Conservation (phyloP, 1,284 basidiomycete species). For the Marasmius oreades region DNA sequence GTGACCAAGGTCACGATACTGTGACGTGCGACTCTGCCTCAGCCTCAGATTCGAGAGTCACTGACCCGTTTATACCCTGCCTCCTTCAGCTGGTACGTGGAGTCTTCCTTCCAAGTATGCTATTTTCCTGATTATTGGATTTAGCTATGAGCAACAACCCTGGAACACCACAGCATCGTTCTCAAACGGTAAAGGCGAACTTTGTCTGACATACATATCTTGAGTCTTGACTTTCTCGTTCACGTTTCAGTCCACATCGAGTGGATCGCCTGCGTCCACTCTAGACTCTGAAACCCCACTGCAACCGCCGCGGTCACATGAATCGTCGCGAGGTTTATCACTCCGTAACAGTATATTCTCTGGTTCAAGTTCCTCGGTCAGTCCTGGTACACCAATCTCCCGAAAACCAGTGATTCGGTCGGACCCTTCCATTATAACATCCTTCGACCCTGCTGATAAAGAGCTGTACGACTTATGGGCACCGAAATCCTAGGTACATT, state of each 20-base stretch:
- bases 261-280: slow-evolving; percentile 30
- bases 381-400: slow-evolving; percentile 20
- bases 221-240: no score
- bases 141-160: neutral
- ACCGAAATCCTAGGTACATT: slow-evolving; percentile 32
- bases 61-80: neutral
- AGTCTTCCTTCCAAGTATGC: neutral
- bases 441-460: slow-evolving; percentile 68
- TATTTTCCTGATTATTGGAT: neutral
- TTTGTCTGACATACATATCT: no score
- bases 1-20: slow-evolving; percentile 24
- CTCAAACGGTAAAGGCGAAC: neutral
- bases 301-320: slow-evolving; percentile 6
- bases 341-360: slow-evolving; percentile 23
- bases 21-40: neutral
- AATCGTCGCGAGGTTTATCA: slow-evolving; percentile 24
- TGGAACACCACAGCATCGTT: neutral
- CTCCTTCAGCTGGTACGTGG: neutral
- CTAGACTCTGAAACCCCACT: slow-evolving; percentile 26
- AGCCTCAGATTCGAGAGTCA: neutral
- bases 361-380: slow-evolving; percentile 7
- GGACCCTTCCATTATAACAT: slow-evolving; percentile 63
- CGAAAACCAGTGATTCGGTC: slow-evolving; percentile 49
- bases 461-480: slow-evolving; percentile 75
- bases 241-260: slow-evolving; percentile 14